Conservation (phyloP, 352 stramenopile species). For the Phytophthora sojae region DNA sequence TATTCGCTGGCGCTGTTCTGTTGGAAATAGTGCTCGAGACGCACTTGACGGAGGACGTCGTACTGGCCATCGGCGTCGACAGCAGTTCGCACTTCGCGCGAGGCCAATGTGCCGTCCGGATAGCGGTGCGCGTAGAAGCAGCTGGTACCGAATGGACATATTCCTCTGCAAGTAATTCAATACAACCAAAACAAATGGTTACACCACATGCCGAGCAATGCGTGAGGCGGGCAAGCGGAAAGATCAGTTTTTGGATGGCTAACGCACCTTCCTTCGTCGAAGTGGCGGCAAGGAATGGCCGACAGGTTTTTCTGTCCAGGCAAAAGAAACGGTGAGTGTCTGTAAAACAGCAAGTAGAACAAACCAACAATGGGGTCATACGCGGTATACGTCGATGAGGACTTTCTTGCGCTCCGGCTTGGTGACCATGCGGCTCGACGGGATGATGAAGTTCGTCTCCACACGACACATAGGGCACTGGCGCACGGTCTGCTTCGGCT, state of each 20-base stretch:
- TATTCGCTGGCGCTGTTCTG: conserved; percentile 31
- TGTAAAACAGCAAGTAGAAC: background rate
- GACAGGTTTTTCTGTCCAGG: conserved; percentile 64
- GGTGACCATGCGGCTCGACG: conserved; percentile 82
- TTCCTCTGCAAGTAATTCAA: conserved; percentile 49
- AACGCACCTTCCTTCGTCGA: conserved; percentile 78
- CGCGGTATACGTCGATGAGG: conserved; percentile 74
- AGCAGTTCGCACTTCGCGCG: conserved; percentile 73
- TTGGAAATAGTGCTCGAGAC: conserved; percentile 76
- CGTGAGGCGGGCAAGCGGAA: background rate
- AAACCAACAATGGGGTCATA: conserved; percentile 30
- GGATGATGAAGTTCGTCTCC: conserved; percentile 87
- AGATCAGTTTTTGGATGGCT: conserved; percentile 10
- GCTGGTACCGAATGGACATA: conserved; percentile 87
- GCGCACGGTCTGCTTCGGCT: conserved; percentile 82
- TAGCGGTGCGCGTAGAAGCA: conserved; percentile 90
- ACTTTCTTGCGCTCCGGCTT: conserved; percentile 69
- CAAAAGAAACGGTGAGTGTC: conserved; percentile 12
- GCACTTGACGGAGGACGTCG: conserved; percentile 76
- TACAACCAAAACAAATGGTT: conserved; percentile 26
- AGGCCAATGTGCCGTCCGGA: conserved; percentile 65
- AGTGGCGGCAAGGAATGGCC: conserved; percentile 83
- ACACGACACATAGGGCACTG: conserved; percentile 80
- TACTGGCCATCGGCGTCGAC: conserved; percentile 79
- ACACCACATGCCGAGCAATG: conserved; percentile 5